Evolutionary conservation across 352 stramenopile genomes (phyloP), one percentile per base, ranked within the genome.

Genomic region (Globisporangium splendens): DNA sequence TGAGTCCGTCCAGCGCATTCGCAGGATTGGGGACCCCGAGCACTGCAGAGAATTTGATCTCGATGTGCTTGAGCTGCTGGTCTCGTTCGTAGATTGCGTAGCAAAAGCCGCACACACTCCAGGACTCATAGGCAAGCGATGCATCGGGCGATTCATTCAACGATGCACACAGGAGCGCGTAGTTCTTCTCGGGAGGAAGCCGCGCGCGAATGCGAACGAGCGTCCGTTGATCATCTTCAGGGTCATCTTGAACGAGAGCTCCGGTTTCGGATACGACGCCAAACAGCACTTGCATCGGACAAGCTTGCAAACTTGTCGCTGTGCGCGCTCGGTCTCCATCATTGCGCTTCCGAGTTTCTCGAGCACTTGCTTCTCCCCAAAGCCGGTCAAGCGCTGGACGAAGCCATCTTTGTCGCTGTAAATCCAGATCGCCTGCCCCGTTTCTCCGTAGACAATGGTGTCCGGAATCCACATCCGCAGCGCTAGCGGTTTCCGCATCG

Each of bases 211-310:
- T 77, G 10, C 84, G 75, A 11, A 83, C 46, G 0, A 92, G 77
- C 72, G 83, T 94, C 48, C 84, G 56, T 79, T 85, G 47, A 94
- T 92, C 84, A 94, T 94, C 57, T 91, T 91, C 50, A 90, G 63
- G 31, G 84, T 94, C 84, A 94, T 94, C 54, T 92, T 94, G 77
- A 88, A 94, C 14, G 80, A 76, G 8, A 94, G 65, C 54, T 94
- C 84, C n/a, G 59, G 68, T 42, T 82, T 89, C 0, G 78, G 77
- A 61, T 94, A 89, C 31, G 75, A 70, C 12, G 79, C 79, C 17
- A 87, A 66, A 56, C 84, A 94, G 59, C 83, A 90, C 46, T 94
- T 94, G 68, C 84, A 94, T 57, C 87, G 82, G 4, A 78, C 59
- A 4, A 92, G 70, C 44, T 89, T 91, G 53, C 73, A 74, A 8